Evolutionary conservation across 139 green algal species (phyloP).

Genomic region (Eudorina sp.): DNA sequence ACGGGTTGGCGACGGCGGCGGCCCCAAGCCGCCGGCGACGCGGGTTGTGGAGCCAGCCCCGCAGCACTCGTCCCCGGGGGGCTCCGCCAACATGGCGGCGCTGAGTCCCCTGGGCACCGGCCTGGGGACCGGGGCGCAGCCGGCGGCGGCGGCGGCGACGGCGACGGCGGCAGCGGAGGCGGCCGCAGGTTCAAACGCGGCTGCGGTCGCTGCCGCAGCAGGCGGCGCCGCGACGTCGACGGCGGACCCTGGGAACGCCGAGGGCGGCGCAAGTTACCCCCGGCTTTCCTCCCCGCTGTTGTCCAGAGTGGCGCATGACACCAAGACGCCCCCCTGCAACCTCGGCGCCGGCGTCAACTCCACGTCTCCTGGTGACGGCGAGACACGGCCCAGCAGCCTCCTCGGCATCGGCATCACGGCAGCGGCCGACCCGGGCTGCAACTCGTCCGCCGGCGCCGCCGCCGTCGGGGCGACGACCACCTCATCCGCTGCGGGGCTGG

Average conservation of each 20-base stretch:
- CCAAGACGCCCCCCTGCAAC: neutral
- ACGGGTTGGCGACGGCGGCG: neutral
- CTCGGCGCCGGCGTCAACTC: neutral
- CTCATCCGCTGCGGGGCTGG: too few species aligned
- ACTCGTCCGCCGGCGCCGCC: neutral
- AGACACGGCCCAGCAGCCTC: neutral
- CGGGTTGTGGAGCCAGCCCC: neutral
- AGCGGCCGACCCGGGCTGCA: neutral
- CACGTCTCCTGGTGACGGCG: neutral
- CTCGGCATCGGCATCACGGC: neutral
- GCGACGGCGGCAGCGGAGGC: neutral
- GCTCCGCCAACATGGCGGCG: neutral
- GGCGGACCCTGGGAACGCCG: neutral
- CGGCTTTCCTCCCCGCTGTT: too few species aligned
- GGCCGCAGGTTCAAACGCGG: neutral
- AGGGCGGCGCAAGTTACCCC: too few species aligned
- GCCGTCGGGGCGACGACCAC: too few species aligned
- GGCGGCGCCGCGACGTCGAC: neutral
- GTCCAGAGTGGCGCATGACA: too few species aligned
- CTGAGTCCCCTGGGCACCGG: neutral
- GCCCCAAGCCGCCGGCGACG: constrained; percentile 2
- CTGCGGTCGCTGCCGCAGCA: neutral
- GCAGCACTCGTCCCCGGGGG: neutral
- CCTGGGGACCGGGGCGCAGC: neutral
- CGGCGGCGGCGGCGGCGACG: neutral